Percentiles rank a stretch among this genome's conserved stretches.
These are phyloP conservation scores for Cornus kousa DNA, from an alignment of 148 eudicot species.

Conservation along the genomic window DNA sequence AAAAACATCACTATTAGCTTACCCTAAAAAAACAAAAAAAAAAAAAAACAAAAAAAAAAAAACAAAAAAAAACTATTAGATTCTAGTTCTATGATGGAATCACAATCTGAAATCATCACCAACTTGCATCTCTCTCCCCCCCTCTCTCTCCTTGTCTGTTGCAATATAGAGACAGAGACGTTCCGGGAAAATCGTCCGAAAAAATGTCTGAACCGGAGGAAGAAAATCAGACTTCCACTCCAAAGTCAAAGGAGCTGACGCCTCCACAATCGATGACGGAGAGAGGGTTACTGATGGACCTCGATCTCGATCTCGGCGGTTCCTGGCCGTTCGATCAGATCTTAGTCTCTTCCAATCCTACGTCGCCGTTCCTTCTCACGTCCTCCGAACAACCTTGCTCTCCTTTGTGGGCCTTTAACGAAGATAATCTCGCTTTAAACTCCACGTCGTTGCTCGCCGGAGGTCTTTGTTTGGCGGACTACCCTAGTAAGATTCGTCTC, in stretches of 20 bases:
- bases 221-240: slow-evolving; percentile 8
- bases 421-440: slow-evolving; percentile 20
- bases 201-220: slow-evolving; percentile 13
- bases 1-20: too few relatives aligned
- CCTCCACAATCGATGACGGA: slow-evolving; percentile 2
- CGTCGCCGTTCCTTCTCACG: slow-evolving; percentile 38
- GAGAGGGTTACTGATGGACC: slow-evolving; percentile 42
- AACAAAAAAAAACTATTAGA: too few relatives aligned
- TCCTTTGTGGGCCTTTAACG: slow-evolving; percentile 58
- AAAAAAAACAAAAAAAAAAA: too few relatives aligned
- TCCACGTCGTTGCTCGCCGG: slow-evolving; percentile 13
- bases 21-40: too few relatives aligned
- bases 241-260: slow-evolving; percentile 10
- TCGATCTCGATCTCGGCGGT: slow-evolving; percentile 67
- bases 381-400: slow-evolving; percentile 67
- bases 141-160: not conserved
- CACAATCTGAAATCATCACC: too few relatives aligned
- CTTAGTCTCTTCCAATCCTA: slow-evolving; percentile 21
- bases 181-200: not conserved
- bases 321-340: slow-evolving; percentile 87
- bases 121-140: not conserved
- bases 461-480: slow-evolving; percentile 26
- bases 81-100: too few relatives aligned
- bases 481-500: slow-evolving; percentile 32
- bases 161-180: not conserved